Evolutionary conservation across 768 basidiomycete genomes (phyloP), one percentile per base, ranked within the genome.

Genomic region (Boletus sp.): DNA sequence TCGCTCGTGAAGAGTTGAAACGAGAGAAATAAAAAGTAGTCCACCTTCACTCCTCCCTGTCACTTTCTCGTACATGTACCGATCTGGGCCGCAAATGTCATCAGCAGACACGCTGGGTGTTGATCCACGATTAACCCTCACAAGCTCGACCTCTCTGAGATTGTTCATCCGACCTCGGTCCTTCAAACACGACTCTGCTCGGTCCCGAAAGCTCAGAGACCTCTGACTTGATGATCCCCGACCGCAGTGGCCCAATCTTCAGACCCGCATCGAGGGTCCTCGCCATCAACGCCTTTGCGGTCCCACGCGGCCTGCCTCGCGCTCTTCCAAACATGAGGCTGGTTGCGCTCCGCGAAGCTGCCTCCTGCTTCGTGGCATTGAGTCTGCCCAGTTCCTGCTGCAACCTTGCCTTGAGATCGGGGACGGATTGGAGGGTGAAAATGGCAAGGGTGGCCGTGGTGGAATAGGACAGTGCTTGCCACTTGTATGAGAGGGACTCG

Each of bases 61-160:
- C 25, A 88, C 78, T 72, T 91, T 93, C 70, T 98, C 94, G 64
- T 90, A 93, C 94, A 96, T 95, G 69, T 98, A 98, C 29, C 90
- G 82, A 78, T 87, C 88, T 91, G 60, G 35, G 11, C 41, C 32
- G 10, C 15, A 3, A 23, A 35, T 35, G 33, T 42, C 39, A 50
- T 61, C 44, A 56, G 32, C 10, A 47, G 19, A 30, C 29, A 17
- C 39, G 25, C 39, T 15, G 19, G 21, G 5, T 34, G 27, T 38
- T 38, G 25, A 17, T 25, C n/a, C 21, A 50, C 23, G 34, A 47
- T 19, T 25, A 25, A 14, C 5, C 54, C 84, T 76, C 66, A 89
- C 88, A 88, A 34, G 77, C 75, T 33, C 84, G 79, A 51, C 71
- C 74, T 54, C 76, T 80, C 39, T 64, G 72, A 25, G 67, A 63